These are phyloP conservation scores for Clavispora vitiphila DNA, from an alignment of 805 yeast species.

Conservation along the genomic window DNA sequence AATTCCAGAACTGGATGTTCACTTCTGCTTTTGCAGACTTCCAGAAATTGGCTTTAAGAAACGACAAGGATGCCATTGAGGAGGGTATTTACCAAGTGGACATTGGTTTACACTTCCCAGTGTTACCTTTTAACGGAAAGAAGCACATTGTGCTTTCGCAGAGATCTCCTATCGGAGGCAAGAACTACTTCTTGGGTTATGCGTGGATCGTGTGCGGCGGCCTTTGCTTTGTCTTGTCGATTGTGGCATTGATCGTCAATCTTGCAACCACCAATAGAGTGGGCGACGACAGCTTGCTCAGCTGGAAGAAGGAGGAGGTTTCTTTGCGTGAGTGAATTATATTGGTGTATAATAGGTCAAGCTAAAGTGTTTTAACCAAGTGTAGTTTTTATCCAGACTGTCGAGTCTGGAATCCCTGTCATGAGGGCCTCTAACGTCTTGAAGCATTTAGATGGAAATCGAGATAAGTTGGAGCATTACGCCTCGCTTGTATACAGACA, in stretches of 20 bases:
- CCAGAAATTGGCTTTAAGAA: slow-evolving; percentile 52
- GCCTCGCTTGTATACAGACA: too few relatives aligned
- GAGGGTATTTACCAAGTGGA: slow-evolving; percentile 60
- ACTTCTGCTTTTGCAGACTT: slow-evolving; percentile 39
- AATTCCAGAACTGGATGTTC: slow-evolving; percentile 46
- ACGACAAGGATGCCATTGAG: slow-evolving; percentile 48
- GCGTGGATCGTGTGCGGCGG: slow-evolving; percentile 75
- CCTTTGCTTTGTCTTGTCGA: slow-evolving; percentile 54
- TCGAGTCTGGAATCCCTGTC: too few relatives aligned
- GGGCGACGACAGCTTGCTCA: slow-evolving; percentile 65
- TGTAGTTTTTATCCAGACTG: too few relatives aligned
- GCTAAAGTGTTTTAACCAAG: not conserved
- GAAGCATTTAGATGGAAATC: too few relatives aligned
- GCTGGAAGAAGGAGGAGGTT: slow-evolving; percentile 57
- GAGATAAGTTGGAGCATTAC: too few relatives aligned
- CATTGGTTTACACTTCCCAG: slow-evolving; percentile 78
- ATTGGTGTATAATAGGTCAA: not conserved
- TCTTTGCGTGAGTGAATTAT: slow-evolving; percentile 7
- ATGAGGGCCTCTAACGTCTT: too few relatives aligned
- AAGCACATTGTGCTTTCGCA: slow-evolving; percentile 66
- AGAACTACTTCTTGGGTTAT: slow-evolving; percentile 66
- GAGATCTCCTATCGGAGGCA: slow-evolving; percentile 71
- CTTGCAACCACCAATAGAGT: slow-evolving; percentile 62
- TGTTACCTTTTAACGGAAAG: slow-evolving; percentile 58
- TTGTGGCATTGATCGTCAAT: slow-evolving; percentile 49